Evolutionary conservation across 2,329 filamentous ascomycete species (phyloP), one percentile per base, ranked within the genome.

Genomic region (Aspergillus fumigatus): DNA sequence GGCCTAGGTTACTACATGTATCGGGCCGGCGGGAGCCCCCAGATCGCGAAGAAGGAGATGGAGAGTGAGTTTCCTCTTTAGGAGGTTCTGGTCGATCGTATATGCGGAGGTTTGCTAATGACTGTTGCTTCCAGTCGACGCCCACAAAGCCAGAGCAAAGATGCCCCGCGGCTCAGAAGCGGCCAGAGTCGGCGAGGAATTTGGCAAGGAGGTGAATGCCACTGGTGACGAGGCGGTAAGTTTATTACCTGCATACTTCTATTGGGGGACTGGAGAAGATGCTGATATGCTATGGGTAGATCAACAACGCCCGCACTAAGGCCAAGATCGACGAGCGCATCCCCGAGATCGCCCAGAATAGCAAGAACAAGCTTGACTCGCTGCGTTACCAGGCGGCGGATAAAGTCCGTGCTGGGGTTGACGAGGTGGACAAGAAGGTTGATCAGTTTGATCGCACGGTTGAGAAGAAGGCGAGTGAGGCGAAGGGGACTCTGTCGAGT

Each of bases 1-100:
- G 88, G 86, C 62, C 79, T 86, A 57, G 91, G 89, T 47, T 97
- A 96, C 82, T 97, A 97, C 80, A 83, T 97, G 61, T 99, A 96
- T 81, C 82, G 78, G 52, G 88, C 92, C 17, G 93, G 93, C 59
- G 92, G 93, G 56, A 84, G 86, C 73, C 82, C 90, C 52, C 90
- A 88, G 75, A 85, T 83, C 51, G 93, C 92, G n/a, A 85, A 92
- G 82, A 89, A 93, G 81, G 82, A 94, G 74, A 83, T 89, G 65
- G 89, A 96, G 80, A 84, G 93, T 96, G 78, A 48, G 86, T 78
- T 25, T 43, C 14, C 11, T 49, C 26, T 47, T 14, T 52, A 25
- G 29, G 8, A 25, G 26, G 8, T 9, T n/a, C 8, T 48, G 4
- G n/a, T 19, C 17, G 11, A 3, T 38, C 14, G 3, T 26, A 14